Base-by-base conservation (phyloP, 192 early-diverging fungal species). In the Dissophora globulifera region DNA sequence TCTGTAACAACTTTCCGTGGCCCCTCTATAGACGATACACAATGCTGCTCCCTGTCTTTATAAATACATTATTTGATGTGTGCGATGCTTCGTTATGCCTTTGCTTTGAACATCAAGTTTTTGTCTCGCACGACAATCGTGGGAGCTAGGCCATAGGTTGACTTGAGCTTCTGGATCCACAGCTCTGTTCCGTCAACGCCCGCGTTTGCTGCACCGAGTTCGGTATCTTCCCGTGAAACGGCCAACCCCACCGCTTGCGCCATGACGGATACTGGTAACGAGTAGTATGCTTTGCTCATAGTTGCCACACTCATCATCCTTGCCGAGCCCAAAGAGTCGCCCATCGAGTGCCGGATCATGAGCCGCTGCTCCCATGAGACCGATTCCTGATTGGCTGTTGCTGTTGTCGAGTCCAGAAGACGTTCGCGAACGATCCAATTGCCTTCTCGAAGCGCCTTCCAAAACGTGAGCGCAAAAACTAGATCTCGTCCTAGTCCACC, bases 201-300 rank as follows among this genome's bases (percentile, higher is more conserved):
- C n/a, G n/a, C 23, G 1, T 50, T 20, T 11, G 2, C 31, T 25
- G 20, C 8, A 2, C 11, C 35, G 30, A 26, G 16, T 27, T 33
- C 15, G n/a, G 43, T n/a, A 7, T 29, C 62, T 7, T 30, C 41
- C 4, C n/a, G 13, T 6, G 23, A 22, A 2, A 31, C 40, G 4
- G 45, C n/a, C 19, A 76, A 25, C 0, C 72, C 72, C 0, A 76
- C 72, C 0, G 63, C 19, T 13, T 54, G 42, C 6, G 58, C 72
- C 33, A 57, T 26, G 5, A 45, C 61, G 4, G 23, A 20, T 5
- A 76, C 41, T 11, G 72, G 58, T 13, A 76, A 52, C 0, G 63
- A 76, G 22, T 76, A 67, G 19, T 66, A 76, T 1, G 72, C 72
- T 41, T 76, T 76, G 46, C 30, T 43, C 43, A 76, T 76, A 1